A percentile compares a stretch with the other conserved stretches of the same genome.
Conservation (phyloP, 1,284 basidiomycete species). For the Ceratobasidium sp. region DNA sequence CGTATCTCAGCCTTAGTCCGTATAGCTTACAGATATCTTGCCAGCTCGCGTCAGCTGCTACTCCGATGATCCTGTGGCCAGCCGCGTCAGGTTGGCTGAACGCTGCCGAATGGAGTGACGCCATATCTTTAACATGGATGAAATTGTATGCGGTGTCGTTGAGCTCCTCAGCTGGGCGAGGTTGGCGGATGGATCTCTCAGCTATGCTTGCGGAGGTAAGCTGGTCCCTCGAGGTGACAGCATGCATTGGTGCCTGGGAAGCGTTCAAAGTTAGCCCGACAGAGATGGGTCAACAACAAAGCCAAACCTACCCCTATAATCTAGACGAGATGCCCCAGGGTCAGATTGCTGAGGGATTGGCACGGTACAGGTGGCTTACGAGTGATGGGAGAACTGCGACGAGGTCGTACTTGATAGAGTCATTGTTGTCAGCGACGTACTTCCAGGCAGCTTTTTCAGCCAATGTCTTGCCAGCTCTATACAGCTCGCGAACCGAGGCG, state of each 20-base stretch:
- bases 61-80: constrained; percentile 4
- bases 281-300: not conserved
- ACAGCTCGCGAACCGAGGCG: constrained; percentile 48
- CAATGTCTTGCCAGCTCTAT: constrained; percentile 52
- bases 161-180: constrained; percentile 7
- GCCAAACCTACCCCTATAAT: constrained; percentile 1
- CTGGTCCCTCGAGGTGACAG: constrained; percentile 10
- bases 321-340: not conserved
- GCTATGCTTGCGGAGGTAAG: not conserved
- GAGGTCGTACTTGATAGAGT: constrained; percentile 41
- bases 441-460: constrained; percentile 52
- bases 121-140: constrained; percentile 21
- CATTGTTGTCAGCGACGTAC: constrained; percentile 49
- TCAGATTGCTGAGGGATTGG: not conserved
- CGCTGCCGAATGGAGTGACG: constrained; percentile 5
- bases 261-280: not conserved
- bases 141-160: not conserved
- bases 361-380: constrained; percentile 2
- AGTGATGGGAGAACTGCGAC: constrained; percentile 44
- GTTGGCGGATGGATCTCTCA: not conserved
- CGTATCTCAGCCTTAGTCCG: not conserved
- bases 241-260: constrained; percentile 5
- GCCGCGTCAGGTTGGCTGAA: constrained; percentile 5
- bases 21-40: constrained; percentile 17
- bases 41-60: constrained; percentile 7